phyloP scores from a whole-genome alignment of 2,329 filamentous ascomycete genomes.

The Xylaria sp. region DNA sequence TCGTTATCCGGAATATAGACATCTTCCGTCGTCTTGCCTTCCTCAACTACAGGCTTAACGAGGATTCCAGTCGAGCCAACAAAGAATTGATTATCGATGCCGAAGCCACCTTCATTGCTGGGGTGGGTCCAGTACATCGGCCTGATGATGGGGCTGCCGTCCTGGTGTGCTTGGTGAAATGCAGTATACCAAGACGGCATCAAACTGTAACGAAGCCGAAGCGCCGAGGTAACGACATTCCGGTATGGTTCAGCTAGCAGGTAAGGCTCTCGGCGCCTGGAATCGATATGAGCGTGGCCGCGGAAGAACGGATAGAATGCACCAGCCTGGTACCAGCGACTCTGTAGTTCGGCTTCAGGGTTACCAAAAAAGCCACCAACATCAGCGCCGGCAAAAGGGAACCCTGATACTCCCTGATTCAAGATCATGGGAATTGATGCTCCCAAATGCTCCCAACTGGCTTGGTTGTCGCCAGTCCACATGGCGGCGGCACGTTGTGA shows the following conservation, averaged over 20 bases:
- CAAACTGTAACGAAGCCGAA: conserved; percentile 88
- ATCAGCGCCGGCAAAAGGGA: conserved; percentile 93
- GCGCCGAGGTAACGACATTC: conserved; percentile 84
- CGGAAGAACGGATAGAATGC: conserved; percentile 99
- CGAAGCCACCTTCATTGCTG: conserved; percentile 84
- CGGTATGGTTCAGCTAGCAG: conserved; percentile 85
- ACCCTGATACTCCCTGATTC: conserved; percentile 91
- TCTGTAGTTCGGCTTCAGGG: conserved; percentile 88
- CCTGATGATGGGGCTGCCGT: conserved; percentile 86
- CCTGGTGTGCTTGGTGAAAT: conserved; percentile 86
- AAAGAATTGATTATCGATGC: conserved; percentile 92
- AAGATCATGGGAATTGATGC: conserved; percentile 92
- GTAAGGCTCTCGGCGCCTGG: conserved; percentile 93
- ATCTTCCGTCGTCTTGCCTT: conserved; percentile 76
- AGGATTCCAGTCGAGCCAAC: conserved; percentile 87
- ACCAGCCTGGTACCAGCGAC: conserved; percentile 95
- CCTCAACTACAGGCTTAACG: conserved; percentile 87
- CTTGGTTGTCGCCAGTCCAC: conserved; percentile 99
- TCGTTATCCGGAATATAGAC: conserved; percentile 91
- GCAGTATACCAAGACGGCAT: conserved; percentile 97
- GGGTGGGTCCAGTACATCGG: conserved; percentile 96
- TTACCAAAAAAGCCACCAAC: conserved; percentile 99
- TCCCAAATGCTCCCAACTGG: conserved; percentile 90
- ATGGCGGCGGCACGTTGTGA: conserved; percentile 91
- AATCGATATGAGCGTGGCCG: conserved; percentile 95